Evolutionary conservation across 805 yeast species (phyloP).

Genomic region (Teunomyces pallodes): DNA sequence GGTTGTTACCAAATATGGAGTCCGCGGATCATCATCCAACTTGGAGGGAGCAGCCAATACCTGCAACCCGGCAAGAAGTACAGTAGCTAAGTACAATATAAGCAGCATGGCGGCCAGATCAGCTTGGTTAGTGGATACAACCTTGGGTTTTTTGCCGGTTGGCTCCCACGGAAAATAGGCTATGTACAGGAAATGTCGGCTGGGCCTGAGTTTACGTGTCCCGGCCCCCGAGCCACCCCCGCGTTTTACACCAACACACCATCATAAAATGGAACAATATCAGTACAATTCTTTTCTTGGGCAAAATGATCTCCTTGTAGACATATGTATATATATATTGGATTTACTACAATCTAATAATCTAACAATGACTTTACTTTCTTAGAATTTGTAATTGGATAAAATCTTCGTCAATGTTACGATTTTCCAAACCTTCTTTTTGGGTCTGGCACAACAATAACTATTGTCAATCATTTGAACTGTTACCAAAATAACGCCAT

Average conservation of each 20-base stretch:
- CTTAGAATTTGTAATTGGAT: no score
- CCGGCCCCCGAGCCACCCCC: not conserved
- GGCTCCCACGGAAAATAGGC: not conserved
- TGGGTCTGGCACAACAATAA: no score
- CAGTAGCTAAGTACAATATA: not conserved
- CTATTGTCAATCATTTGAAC: no score
- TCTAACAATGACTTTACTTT: no score
- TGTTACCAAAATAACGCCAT: no score
- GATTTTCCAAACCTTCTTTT: no score
- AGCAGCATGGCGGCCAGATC: not conserved
- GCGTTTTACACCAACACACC: not conserved
- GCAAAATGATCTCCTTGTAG: no score
- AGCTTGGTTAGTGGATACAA: not conserved
- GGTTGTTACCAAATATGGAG: slow-evolving; percentile 25
- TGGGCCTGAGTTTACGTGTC: not conserved
- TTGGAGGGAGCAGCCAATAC: slow-evolving; percentile 8
- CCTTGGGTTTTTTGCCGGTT: not conserved
- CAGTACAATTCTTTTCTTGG: no score
- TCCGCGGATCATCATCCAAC: slow-evolving; percentile 8
- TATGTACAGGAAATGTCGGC: not conserved
- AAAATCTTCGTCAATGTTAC: no score
- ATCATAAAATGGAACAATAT: no score
- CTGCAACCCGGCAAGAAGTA: not conserved
- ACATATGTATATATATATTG: no score
- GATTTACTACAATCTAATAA: no score